Base-by-base conservation (phyloP, 176 grass and related monocot genomes). In the Hordeum marinum region DNA sequence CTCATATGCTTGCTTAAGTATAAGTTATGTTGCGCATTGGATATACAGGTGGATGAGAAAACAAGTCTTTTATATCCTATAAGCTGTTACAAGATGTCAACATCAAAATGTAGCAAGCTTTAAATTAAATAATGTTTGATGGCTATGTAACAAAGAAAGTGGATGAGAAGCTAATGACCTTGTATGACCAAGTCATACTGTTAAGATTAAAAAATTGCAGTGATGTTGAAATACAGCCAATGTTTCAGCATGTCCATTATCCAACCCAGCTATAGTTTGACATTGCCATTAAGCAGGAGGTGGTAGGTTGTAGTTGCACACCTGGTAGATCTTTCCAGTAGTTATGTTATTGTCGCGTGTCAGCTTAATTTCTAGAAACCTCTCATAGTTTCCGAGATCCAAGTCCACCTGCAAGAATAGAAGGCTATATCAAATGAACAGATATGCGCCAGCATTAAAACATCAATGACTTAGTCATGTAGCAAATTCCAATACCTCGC, bases 311-410 rank as follows among this genome's bases (percentile, higher is more conserved):
- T 61, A 27, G 29, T 54, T 75, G 45, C 69, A 27, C 63, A 80
- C 90, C 82, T 91, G 82, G 66, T 82, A 88, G 24, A 91, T 88
- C 63, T 91, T 91, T 42, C 90, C 90, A 32, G 85, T 66, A 37
- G 90, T 91, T 66, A 90, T 85, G 55, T 81, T 90, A 35, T 90
- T 82, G 82, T 91, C 90, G 25, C 82, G 55, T 32, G 82, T 85
- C 77, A 91, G 32, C 73, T 91, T 77, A 70, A 82, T 71, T 34
- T 88, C 82, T 1, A 91, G 78, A 65, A 91, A 91, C 21, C 90
- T 81, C 68, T 91, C 90, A 58, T 88, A 88, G 55, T 91, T 88
- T 26, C 90, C 90, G 61, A 91, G 90, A 85, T 85, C 86, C 78
- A 91, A 74, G 21, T 88, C 90, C 37, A 82, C 90, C 90, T 91